Base-by-base conservation (phyloP, 2,329 filamentous ascomycete genomes). In the Sporothrix inflata region DNA sequence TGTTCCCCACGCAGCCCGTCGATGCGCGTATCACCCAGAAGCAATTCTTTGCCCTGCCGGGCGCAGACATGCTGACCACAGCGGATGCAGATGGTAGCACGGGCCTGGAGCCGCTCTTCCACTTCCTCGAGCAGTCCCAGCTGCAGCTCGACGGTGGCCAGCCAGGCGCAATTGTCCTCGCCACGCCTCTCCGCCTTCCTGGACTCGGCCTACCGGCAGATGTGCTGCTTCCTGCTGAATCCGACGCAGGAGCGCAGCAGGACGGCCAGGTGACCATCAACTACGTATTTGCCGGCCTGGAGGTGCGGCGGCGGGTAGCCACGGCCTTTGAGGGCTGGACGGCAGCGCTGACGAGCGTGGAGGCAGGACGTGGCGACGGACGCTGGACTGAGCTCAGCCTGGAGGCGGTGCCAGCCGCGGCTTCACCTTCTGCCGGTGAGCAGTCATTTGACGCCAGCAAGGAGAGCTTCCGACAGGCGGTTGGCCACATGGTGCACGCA, bases 341-440 rank as follows among this genome's bases (percentile, higher is more conserved):
- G 12, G 79, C 89, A 9, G 82, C 80, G 8, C 88, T 88, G 81
- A 85, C 82, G 24, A 84, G 82, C 75, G 82, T 88, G 74, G 84
- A 88, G 73, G 85, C 82, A 5, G 86, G 86, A 0, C 81, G 82
- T 68, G 84, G 85, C 72, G 85, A 84, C 67, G 86, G 86, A 6
- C 84, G 83, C 14, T 82, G 85, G n/a, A 83, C 85, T 24, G 85
- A 87, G 76, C 77, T 89, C 30, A 82, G 80, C 1, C 80, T 89
- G 8, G 80, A 84, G 55, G 81, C 82, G 7, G 71, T 76, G 19
- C 76, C 74, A n/a, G 47, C 47, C 47, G 16, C 42, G 16, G 42
- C 12, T 16, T 19, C 19, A 19, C 42, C 14, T 19, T 49, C 19
- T n/a, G 8, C 47, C 42, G 47, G 47, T 3, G 19, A 49, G 7